These are phyloP conservation scores for Musa beccarii DNA, from an alignment of 176 grass and related monocot genomes.

Conservation along the genomic window DNA sequence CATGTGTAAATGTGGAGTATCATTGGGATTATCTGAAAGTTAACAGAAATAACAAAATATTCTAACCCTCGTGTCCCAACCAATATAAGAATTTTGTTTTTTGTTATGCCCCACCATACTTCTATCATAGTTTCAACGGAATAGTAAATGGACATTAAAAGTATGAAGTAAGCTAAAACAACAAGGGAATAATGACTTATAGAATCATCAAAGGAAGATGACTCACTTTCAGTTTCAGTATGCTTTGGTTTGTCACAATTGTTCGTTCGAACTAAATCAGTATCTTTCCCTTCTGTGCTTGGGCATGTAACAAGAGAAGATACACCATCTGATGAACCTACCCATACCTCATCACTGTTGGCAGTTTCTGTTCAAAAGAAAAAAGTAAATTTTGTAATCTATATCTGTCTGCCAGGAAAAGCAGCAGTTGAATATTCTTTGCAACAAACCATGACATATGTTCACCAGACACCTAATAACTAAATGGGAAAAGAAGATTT, in stretches of 20 bases:
- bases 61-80: not conserved
- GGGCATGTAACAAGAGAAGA: conserved; percentile 17
- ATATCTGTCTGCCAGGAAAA: not conserved
- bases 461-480: not conserved
- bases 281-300: conserved; percentile 2
- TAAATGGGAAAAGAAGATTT: too few relatives aligned
- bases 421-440: not conserved
- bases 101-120: not conserved
- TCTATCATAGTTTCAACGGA: too few relatives aligned
- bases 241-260: not conserved
- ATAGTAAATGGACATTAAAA: not conserved
- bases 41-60: not conserved
- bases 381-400: not conserved
- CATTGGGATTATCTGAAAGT: not conserved
- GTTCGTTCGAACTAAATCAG: conserved; percentile 12
- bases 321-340: conserved; percentile 18
- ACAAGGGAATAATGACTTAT: not conserved
- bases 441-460: not conserved
- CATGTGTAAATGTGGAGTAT: not conserved
- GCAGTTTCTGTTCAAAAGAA: conserved; percentile 9
- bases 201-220: not conserved
- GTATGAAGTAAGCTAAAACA: not conserved
- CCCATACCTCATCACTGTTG: not conserved
- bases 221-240: conserved; percentile 9
- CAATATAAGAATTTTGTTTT: not conserved